These are phyloP conservation scores for Lodderomyces parapsilosis DNA, from an alignment of 1,139 yeast genomes.

Conservation along the genomic window DNA sequence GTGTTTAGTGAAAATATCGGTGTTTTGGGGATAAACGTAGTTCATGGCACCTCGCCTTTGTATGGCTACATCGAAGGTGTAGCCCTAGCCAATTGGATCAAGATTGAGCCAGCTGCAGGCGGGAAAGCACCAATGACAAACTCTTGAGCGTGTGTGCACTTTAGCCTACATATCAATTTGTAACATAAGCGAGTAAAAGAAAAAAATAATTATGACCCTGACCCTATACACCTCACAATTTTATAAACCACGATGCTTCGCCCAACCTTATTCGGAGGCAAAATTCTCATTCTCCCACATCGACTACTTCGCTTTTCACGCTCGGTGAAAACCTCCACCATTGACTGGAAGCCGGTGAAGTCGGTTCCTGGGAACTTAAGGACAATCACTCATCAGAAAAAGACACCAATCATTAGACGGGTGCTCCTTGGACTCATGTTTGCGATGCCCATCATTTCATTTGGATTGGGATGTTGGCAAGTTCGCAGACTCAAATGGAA, in stretches of 20 bases:
- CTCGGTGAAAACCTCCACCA: constrained; percentile 61
- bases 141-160: too few species aligned
- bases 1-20: too few species aligned
- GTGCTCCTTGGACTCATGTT: constrained; percentile 60
- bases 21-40: too few species aligned
- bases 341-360: constrained; percentile 81
- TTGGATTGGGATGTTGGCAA: constrained; percentile 94
- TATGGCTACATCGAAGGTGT: too few species aligned
- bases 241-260: neutral
- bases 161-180: too few species aligned
- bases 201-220: neutral
- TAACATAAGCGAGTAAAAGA: neutral
- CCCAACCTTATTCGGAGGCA: neutral
- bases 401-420: constrained; percentile 40
- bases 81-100: too few species aligned
- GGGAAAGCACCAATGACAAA: too few species aligned
- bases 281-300: neutral
- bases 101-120: too few species aligned
- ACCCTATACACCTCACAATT: neutral
- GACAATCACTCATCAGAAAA: constrained; percentile 40
- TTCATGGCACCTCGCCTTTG: too few species aligned
- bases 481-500: constrained; percentile 85
- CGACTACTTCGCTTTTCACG: constrained; percentile 15
- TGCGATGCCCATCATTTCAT: constrained; percentile 85
- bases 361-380: constrained; percentile 48